Conservation (phyloP, 2,329 filamentous ascomycete species). For the Teratosphaeria gauchensis region DNA sequence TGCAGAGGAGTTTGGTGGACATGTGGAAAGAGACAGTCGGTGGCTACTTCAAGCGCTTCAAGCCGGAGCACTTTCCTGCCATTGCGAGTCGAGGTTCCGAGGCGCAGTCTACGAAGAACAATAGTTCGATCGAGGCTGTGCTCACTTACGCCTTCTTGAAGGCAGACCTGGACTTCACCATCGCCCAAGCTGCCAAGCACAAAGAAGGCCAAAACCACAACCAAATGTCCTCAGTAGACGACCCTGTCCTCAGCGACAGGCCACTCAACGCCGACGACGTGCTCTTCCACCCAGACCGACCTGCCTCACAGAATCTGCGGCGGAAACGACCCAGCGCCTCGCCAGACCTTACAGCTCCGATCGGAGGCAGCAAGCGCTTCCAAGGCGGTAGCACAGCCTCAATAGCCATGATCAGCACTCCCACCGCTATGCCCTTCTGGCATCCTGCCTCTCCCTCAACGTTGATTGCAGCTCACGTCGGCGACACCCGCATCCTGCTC, state of each 20-base stretch:
- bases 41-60: slow-evolving; percentile 89
- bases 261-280: slow-evolving; percentile 81
- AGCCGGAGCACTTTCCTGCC: slow-evolving; percentile 58
- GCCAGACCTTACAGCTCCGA: slow-evolving; percentile 46
- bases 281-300: slow-evolving; percentile 52
- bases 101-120: slow-evolving; percentile 16
- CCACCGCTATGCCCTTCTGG: slow-evolving; percentile 89
- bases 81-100: slow-evolving; percentile 7
- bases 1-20: slow-evolving; percentile 62
- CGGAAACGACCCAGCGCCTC: slow-evolving; percentile 27
- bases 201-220: not conserved
- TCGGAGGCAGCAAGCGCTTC: slow-evolving; percentile 68
- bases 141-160: slow-evolving; percentile 88
- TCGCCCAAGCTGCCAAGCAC: slow-evolving; percentile 69
- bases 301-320: slow-evolving; percentile 28
- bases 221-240: slow-evolving; percentile 39
- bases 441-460: slow-evolving; percentile 79
- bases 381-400: slow-evolving; percentile 91
- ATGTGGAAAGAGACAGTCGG: slow-evolving; percentile 79
- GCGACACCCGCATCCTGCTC: slow-evolving; percentile 82
- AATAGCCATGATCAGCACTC: slow-evolving; percentile 81
- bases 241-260: slow-evolving; percentile 59
- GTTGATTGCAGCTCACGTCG: slow-evolving; percentile 79
- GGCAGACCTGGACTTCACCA: slow-evolving; percentile 88
- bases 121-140: slow-evolving; percentile 62